phyloP scores from a whole-genome alignment of 2,329 filamentous ascomycete species.

The Metarhizium guizhouense region DNA sequence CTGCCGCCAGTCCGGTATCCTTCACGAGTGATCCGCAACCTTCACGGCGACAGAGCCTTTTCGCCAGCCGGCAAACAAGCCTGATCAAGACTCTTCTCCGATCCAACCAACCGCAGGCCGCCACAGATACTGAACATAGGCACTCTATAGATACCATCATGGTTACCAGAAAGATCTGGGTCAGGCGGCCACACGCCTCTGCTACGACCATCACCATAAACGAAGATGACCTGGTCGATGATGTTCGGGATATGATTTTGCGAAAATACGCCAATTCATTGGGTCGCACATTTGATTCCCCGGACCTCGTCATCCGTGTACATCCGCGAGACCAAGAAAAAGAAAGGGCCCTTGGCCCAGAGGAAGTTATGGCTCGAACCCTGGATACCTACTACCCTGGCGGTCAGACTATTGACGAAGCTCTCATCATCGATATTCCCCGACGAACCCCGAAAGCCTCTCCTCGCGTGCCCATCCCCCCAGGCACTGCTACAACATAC shows the following conservation, averaged over 20 bases:
- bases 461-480: slow-evolving; percentile 47
- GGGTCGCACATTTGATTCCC: slow-evolving; percentile 79
- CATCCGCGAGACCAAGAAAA: slow-evolving; percentile 55
- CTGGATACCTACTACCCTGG: slow-evolving; percentile 78
- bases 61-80: slow-evolving; percentile 28
- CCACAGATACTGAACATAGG: slow-evolving; percentile 11
- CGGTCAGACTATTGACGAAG: slow-evolving; percentile 82
- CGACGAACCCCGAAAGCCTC: slow-evolving; percentile 74
- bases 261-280: slow-evolving; percentile 91
- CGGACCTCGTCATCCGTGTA: slow-evolving; percentile 77
- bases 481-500: slow-evolving; percentile 34
- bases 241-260: slow-evolving; percentile 85
- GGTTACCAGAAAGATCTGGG: slow-evolving; percentile 82
- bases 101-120: slow-evolving; percentile 11
- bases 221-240: slow-evolving; percentile 88
- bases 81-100: slow-evolving; percentile 23
- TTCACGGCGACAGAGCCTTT: slow-evolving; percentile 22
- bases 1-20: slow-evolving; percentile 6
- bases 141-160: slow-evolving; percentile 37
- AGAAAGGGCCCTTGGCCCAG: slow-evolving; percentile 70
- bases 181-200: slow-evolving; percentile 76
- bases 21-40: slow-evolving; percentile 12
- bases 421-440: slow-evolving; percentile 82
- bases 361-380: slow-evolving; percentile 71
- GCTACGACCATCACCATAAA: slow-evolving; percentile 78